Base-by-base conservation (phyloP, 1,284 basidiomycete species). In the Rhizoctonia solani region DNA sequence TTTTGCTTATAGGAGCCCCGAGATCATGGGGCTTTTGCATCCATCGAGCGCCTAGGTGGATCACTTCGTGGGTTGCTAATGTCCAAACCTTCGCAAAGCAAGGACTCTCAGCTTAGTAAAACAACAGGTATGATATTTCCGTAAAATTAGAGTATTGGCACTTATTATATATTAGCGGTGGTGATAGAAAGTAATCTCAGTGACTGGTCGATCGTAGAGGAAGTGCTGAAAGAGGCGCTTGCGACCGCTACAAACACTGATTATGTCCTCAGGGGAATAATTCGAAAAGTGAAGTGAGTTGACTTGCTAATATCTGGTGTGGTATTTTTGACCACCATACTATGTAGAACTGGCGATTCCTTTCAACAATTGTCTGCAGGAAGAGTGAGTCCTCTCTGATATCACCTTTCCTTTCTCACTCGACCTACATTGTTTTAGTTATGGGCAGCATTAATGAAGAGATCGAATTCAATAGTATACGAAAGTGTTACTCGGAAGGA, bases 321-420 rank as follows among this genome's bases (percentile, higher is more conserved):
- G 8, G 8, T 9, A 46, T 27, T 49, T 47, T 2, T 34, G 13
- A 6, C 29, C 5, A 8, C 29, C 14, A 32, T 19, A 19, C 27
- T 6, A 19, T 16, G 27, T 27, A 61, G 58, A 6, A 50, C 58
- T 39, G 58, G 58, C 11, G 32, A 47, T 25, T 44, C 29, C 2
- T 49, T 61, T 50, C 58, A 61, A 23, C 58, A 61, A 32, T 46
- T 61, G 23, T 49, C 58, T 29, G 58, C 58, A 30, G 58, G 41
- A 27, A 29, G 58, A 32, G 58, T 61, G 21, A 37, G 58, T n/a
- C n/a, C n/a, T 27, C 29, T 2, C 19, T 46, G 8, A 27, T n/a
- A 21, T 37, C 19, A 4, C 49, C n/a, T 9, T 3, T 25, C 1
- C 6, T 1, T 11, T 9, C 27, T 27, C 3, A 21, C 11, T 27